Conservation (phyloP, 2,329 filamentous ascomycete species). For the Chrysosporium keratinophilum region DNA sequence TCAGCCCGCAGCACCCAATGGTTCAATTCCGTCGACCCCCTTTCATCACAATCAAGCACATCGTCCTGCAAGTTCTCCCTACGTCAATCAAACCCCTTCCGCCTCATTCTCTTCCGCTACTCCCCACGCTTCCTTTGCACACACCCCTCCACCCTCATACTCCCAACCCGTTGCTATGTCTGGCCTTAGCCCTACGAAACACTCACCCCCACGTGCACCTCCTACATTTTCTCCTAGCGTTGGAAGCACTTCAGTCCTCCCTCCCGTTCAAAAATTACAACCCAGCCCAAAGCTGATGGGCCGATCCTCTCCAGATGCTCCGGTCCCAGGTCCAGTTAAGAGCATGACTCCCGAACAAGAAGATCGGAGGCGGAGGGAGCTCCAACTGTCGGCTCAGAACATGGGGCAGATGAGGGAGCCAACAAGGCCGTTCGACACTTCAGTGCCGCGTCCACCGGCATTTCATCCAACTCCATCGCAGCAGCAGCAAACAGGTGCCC, state of each 20-base stretch:
- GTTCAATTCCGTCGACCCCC: conserved; percentile 25
- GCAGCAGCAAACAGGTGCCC: not conserved
- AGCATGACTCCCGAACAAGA: conserved; percentile 37
- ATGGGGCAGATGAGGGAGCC: not conserved
- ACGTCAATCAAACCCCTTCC: conserved; percentile 26
- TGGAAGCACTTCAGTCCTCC: conserved; percentile 26
- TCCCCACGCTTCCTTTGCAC: conserved; percentile 26
- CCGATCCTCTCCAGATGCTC: conserved; percentile 33
- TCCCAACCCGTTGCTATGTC: conserved; percentile 32
- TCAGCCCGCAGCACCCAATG: conserved; percentile 23
- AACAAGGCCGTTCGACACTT: not conserved
- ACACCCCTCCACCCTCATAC: conserved; percentile 18
- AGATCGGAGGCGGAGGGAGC: conserved; percentile 31
- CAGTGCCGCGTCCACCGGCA: not conserved
- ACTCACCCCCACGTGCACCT: conserved; percentile 27
- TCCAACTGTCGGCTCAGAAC: conserved; percentile 18
- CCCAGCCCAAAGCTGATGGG: conserved; percentile 38
- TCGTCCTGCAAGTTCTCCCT: conserved; percentile 6
- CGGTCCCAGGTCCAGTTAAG: conserved; percentile 34
- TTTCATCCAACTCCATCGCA: not conserved
- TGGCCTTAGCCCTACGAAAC: conserved; percentile 39
- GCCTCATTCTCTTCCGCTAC: conserved; percentile 28
- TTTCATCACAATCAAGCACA: conserved; percentile 8
- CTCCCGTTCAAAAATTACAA: conserved; percentile 33
- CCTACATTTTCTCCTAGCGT: conserved; percentile 8